Percentiles rank a stretch among this genome's conserved stretches.
Conservation (phyloP, 257 asterid species). For the Solanum habrochaites region DNA sequence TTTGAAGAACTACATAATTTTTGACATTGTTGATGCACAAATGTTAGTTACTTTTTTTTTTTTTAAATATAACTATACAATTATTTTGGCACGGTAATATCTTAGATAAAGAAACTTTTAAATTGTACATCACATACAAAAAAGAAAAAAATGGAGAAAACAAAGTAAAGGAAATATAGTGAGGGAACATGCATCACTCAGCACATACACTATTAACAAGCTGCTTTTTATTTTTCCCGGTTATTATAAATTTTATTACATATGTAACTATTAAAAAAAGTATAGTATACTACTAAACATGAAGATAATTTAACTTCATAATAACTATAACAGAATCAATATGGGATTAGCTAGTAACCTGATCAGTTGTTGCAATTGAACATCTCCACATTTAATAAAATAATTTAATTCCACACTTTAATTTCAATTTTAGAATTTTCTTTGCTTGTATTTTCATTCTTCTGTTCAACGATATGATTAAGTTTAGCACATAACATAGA, state of each 20-base stretch:
- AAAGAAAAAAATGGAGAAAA: not conserved
- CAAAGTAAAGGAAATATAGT: not conserved
- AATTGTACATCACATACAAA: not conserved
- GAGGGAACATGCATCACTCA: not conserved
- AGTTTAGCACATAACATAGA: not conserved
- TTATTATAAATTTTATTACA: too few species aligned
- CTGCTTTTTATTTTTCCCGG: not conserved
- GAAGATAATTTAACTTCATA: not conserved
- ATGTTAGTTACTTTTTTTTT: not conserved
- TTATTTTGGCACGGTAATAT: not conserved
- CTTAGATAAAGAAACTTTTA: not conserved
- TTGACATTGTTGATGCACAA: not conserved
- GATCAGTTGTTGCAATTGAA: not conserved
- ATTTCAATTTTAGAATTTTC: too few species aligned
- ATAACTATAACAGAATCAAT: not conserved
- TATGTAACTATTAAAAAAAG: not conserved
- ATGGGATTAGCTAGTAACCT: not conserved
- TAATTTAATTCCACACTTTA: not conserved
- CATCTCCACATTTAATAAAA: too few species aligned
- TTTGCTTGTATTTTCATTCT: not conserved
- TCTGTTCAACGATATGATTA: not conserved
- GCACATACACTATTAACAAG: not conserved
- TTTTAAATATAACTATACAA: not conserved
- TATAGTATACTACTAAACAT: not conserved
- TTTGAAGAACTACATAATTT: not conserved